Base-by-base conservation (phyloP, 2,329 filamentous ascomycete genomes). In the Sporothrix humicola region DNA sequence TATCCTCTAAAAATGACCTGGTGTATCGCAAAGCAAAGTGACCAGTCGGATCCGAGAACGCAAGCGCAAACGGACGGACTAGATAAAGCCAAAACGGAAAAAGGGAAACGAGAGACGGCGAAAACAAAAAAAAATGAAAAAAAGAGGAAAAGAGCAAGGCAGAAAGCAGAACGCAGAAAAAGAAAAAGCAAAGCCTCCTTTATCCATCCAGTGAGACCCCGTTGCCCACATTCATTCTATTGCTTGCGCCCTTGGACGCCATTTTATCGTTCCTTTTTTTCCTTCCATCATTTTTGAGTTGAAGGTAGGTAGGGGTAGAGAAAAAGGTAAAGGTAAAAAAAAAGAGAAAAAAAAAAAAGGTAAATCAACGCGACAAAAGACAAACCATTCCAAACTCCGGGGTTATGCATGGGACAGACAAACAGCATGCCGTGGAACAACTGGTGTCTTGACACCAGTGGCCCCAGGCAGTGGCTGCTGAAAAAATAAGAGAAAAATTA, bases 1-100 rank as follows among this genome's bases (percentile, higher is more conserved):
- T 74, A 75, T 66, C 71, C 68, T 75, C 73, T 72, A 37, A 37
- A 37, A 37, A 73, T 73, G 61, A 48, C 71, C 66, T 59, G 61
- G 9, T 54, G 31, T 31, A 70, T 72, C 58, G 71, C 59, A 69
- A 5, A 26, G n/a, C 17, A 26, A 69, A 52, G 65, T 52, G 65
- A n/a, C 65, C 65, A 68, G 44, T 31, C 65, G 46, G 46, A 37
- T 68, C 63, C 65, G 44, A n/a, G 20, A 68, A 31, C 65, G 65
- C 65, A 69, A 23, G 48, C 26, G 48, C 26, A 42, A 54, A 54
- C 46, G 17, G 72, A 56, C 50, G 69, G 68, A 44, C 56, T 20
- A 9, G 50, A 58, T 26, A 13, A 58, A 58, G 31, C 17, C 48
- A 31, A 17, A 9, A 5, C 23, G n/a, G 15, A 44, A 15, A 23